A percentile compares a stretch with the other conserved stretches of the same genome.
phyloP scores from a whole-genome alignment of 331 rosid genomes.

The Dryas integrifolia region DNA sequence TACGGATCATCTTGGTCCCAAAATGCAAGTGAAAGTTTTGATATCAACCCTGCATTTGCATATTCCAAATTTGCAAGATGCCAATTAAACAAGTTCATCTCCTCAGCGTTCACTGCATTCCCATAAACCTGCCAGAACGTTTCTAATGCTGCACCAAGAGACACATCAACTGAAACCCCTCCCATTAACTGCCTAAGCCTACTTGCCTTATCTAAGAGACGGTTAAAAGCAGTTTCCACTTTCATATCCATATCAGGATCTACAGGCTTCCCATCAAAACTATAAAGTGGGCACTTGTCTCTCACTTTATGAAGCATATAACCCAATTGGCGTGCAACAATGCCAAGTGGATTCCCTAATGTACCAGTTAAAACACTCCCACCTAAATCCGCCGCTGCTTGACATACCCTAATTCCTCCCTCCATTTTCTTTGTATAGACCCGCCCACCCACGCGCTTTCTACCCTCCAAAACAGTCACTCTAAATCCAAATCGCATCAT shows the following conservation, averaged over 20 bases:
- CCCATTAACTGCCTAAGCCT: constrained; percentile 88
- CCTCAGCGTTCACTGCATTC: constrained; percentile 70
- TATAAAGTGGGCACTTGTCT: constrained; percentile 81
- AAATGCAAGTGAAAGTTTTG: constrained; percentile 84
- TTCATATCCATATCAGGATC: constrained; percentile 74
- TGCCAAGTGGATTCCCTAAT: constrained; percentile 86
- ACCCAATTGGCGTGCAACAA: constrained; percentile 79
- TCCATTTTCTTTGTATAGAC: constrained; percentile 94
- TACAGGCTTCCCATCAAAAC: constrained; percentile 76
- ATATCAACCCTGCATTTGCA: constrained; percentile 83
- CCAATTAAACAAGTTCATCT: constrained; percentile 89
- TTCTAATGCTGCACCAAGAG: constrained; percentile 93
- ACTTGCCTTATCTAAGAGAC: constrained; percentile 79
- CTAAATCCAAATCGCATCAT: constrained; percentile 81
- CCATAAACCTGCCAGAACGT: constrained; percentile 69
- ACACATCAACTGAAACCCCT: constrained; percentile 82
- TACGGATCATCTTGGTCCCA: constrained; percentile 99
- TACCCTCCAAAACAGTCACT: constrained; percentile 80
- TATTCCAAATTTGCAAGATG: constrained; percentile 96
- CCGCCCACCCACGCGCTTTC: constrained; percentile 81
- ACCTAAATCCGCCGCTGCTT: constrained; percentile 93
- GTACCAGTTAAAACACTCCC: constrained; percentile 97
- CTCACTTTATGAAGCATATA: constrained; percentile 78
- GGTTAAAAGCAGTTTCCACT: constrained; percentile 82
- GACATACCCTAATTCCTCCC: constrained; percentile 66